phyloP scores from a whole-genome alignment of 345 rosid species.

The Trapa bicornis region DNA sequence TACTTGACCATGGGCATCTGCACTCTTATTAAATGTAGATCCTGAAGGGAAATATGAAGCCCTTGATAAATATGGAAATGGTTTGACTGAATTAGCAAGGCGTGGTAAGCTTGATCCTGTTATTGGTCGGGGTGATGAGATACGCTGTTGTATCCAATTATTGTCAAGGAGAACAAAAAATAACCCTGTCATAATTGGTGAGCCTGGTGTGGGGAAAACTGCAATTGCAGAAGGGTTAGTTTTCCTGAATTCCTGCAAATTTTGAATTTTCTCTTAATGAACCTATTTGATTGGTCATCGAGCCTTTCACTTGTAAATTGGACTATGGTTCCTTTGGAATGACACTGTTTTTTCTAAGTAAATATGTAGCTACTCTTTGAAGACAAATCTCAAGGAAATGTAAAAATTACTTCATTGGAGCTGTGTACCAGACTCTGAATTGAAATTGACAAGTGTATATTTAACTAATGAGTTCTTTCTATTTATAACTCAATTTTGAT shows the following conservation, averaged over 20 bases:
- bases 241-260: too few relatives aligned
- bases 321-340: not conserved
- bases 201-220: too few relatives aligned
- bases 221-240: too few relatives aligned
- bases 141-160: slow-evolving; percentile 73
- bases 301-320: not conserved
- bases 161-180: slow-evolving; percentile 87
- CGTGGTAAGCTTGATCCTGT: slow-evolving; percentile 95
- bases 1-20: not conserved
- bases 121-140: slow-evolving; percentile 83
- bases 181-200: slow-evolving; percentile 88
- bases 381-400: not conserved
- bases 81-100: slow-evolving; percentile 79
- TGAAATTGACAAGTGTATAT: not conserved
- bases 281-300: too few relatives aligned
- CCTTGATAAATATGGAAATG: slow-evolving; percentile 80
- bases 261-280: too few relatives aligned
- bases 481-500: not conserved
- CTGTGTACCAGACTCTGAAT: not conserved
- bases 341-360: not conserved
- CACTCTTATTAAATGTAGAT: slow-evolving; percentile 27
- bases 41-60: slow-evolving; percentile 82
- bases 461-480: not conserved
- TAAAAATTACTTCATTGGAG: not conserved
- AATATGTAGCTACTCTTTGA: not conserved